A percentile compares a stretch with the other conserved stretches of the same genome.
These are phyloP conservation scores for Cystoisospora suis DNA, from an alignment of 169 alveolate genomes.

Conservation along the genomic window DNA sequence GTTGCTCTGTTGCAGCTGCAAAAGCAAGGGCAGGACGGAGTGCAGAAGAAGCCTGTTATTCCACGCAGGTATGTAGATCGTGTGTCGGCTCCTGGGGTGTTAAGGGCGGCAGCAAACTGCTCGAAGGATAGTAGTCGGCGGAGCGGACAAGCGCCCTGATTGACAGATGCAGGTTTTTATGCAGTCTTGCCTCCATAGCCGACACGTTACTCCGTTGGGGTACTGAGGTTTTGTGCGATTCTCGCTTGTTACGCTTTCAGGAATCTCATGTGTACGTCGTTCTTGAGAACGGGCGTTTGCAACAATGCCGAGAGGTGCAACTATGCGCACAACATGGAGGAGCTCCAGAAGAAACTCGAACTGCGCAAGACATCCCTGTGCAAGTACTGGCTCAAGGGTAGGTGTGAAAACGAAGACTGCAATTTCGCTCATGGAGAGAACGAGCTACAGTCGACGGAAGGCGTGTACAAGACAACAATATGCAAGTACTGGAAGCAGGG, in stretches of 20 bases:
- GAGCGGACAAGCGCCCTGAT: too few relatives aligned
- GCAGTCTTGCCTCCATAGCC: too few relatives aligned
- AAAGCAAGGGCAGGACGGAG: conserved; percentile 29
- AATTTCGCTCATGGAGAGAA: conserved; percentile 77
- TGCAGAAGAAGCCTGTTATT: conserved; percentile 32
- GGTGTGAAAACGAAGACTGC: conserved; percentile 70
- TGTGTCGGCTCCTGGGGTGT: too few relatives aligned
- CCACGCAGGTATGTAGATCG: conserved; percentile 46
- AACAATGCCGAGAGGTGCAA: conserved; percentile 47
- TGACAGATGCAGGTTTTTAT: too few relatives aligned
- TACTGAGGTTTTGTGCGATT: not conserved
- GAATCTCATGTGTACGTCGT: conserved; percentile 47
- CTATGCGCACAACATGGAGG: conserved; percentile 60
- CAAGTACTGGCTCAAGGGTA: conserved; percentile 65
- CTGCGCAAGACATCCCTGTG: conserved; percentile 67
- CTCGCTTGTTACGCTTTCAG: not conserved
- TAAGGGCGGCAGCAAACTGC: too few relatives aligned
- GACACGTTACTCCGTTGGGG: too few relatives aligned
- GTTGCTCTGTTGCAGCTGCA: conserved; percentile 44
- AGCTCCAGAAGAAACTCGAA: conserved; percentile 61
- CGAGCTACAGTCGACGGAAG: conserved; percentile 76
- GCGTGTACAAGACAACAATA: conserved; percentile 74
- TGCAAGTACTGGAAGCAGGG: conserved; percentile 79
- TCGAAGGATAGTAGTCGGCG: too few relatives aligned
- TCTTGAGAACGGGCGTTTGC: conserved; percentile 46